Conservation (phyloP, 2,329 filamentous ascomycete species). For the Ustulina deusta region DNA sequence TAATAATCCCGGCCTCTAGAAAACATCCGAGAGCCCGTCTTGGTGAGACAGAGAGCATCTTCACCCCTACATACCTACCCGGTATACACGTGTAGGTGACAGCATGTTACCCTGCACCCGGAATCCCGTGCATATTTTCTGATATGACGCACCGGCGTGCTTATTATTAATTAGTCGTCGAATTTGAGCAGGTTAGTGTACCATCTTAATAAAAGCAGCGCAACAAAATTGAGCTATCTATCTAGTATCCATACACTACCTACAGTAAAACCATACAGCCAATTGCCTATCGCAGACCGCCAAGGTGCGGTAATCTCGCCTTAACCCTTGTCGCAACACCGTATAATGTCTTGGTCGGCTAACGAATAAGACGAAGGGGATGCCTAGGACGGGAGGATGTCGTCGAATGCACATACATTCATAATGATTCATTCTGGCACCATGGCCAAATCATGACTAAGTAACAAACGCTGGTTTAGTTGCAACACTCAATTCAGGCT, state of each 20-base stretch:
- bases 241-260: not conserved
- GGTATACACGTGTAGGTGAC: no score
- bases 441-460: not conserved
- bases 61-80: no score
- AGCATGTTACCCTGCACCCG: constrained; percentile 7
- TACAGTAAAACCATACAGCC: constrained; percentile 1
- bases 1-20: constrained; percentile 19
- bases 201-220: not conserved
- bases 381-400: no score
- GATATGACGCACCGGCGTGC: constrained; percentile 1
- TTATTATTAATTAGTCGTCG: not conserved
- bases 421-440: constrained; percentile 24
- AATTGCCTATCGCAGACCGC: constrained; percentile 1
- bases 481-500: not conserved
- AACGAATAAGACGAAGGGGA: not conserved
- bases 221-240: not conserved
- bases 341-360: not conserved
- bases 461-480: not conserved
- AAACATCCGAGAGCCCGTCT: constrained; percentile 27
- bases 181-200: not conserved
- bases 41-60: no score
- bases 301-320: constrained; percentile 15
- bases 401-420: no score
- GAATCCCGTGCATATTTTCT: constrained; percentile 17
- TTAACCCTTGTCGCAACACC: not conserved